Base-by-base conservation (phyloP, 257 asterid genomes). In the Gentiana dahurica region DNA sequence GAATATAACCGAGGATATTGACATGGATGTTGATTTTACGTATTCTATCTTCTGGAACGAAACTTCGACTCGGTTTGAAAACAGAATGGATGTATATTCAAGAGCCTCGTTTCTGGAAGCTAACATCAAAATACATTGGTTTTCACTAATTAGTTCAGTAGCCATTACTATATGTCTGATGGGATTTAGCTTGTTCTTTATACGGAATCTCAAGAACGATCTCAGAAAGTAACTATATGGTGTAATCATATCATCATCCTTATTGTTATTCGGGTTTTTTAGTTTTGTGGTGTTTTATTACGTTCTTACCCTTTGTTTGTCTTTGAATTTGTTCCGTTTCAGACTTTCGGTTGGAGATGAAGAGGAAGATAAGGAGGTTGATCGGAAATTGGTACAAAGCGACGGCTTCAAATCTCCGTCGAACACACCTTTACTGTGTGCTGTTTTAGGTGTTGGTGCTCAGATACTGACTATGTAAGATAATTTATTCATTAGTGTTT, bases 341-440 rank as follows among this genome's bases (percentile, higher is more conserved):
- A 90, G 98, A 75, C 75, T 70, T 83, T 58, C 92, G 4, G 66
- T 68, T 62, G 81, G 80, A 61, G 89, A 83, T 73, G 95, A 81
- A 69, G 95, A 84, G 63, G 98, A 82, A 78, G 94, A 79, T 71
- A 82, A 76, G 64, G 96, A 87, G 71, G 83, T 77, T 57, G 91
- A 92, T 36, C 78, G 85, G 96, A 87, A 84, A 74, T 73, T 80
- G 67, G 75, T 79, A 58, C 95, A 81, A 4, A 80, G 77, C 48
- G 95, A 87, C 49, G 87, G 79, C 45, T 76, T 82, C 70, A 72
- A 82, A 72, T 79, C 81, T 75, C 96, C 95, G 33, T 51, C 83
- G 12, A 55, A 78, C 60, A 56, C 78, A 47, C 82, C 84, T 53
- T 72, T 91, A 71, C 61, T 91, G 64, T 76, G 82, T 61, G 94